Evolutionary conservation across 139 green algal genomes (phyloP).

Genomic region (Ostreobium quekettii): DNA sequence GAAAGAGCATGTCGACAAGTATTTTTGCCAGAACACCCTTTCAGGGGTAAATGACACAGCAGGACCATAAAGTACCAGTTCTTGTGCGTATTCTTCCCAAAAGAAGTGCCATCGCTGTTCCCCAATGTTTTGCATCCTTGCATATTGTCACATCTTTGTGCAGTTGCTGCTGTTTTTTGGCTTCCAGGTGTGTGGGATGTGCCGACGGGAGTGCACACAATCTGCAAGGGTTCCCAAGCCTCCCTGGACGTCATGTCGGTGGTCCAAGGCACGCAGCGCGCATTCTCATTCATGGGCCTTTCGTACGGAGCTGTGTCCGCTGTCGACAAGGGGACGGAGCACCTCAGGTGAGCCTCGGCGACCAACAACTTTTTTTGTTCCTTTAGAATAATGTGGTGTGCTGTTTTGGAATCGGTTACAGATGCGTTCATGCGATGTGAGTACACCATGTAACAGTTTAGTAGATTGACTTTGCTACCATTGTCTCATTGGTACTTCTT

Average conservation of each 20-base stretch:
- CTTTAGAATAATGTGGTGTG: too few species aligned
- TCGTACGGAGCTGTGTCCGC: not conserved
- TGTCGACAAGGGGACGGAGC: not conserved
- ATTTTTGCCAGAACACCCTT: not conserved
- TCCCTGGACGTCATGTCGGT: not conserved
- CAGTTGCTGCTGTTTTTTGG: not conserved
- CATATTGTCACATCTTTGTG: not conserved
- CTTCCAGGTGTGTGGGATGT: not conserved
- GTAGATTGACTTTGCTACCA: too few species aligned
- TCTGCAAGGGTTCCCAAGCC: not conserved
- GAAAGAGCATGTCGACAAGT: not conserved
- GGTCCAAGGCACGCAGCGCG: not conserved
- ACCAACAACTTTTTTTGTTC: too few species aligned
- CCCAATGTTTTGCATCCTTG: not conserved
- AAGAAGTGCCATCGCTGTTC: not conserved
- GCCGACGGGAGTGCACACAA: not conserved
- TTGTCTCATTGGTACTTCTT: too few species aligned
- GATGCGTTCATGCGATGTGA: too few species aligned
- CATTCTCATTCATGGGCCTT: not conserved
- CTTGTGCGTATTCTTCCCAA: not conserved
- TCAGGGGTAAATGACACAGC: not conserved
- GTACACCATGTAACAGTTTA: too few species aligned
- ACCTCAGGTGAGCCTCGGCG: not conserved
- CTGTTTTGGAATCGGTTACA: too few species aligned
- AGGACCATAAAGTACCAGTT: not conserved